Base-by-base conservation (phyloP, 805 yeast genomes). In the Starmerella kuoi region DNA sequence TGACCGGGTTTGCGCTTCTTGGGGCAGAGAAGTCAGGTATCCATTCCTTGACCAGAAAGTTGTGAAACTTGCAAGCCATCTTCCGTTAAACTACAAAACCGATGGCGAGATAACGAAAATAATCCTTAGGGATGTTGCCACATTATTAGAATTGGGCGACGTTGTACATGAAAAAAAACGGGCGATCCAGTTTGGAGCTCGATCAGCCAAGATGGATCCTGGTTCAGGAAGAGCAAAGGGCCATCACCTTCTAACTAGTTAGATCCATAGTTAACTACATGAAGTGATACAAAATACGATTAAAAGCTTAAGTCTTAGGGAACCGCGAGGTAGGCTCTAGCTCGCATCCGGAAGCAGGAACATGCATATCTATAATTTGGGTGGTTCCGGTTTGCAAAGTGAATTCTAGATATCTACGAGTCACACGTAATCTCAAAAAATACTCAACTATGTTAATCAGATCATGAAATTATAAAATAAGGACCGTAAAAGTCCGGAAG, bases 131-230 rank as follows among this genome's bases (percentile, higher is more conserved):
- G 60, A 64, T 37, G 55, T 82, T 6, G 95, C 96, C 0, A 50
- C 49, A 0, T 57, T 53, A 0, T 35, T 54, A 2, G 71, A 69
- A 0, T 56, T 84, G 26, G 57, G 49, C 0, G 69, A 68, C 58
- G 91, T 86, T 0, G 63, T 75, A 15, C 64, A 67, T 19, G 97
- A 91, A 56, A 74, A 80, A 1, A 91, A 91, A 57, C 67, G 99
- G 36, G 99, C 99, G 0, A 86, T 91, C 46, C 98, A 91, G 57
- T 91, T 91, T 60, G 99, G 99, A 0, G 83, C 97, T 0, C 77
- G 81, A 49, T 79, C 94, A 56, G 98, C 99, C 1, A 93, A 88
- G 60, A 76, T 91, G 79, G 87, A 81, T 48, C 68, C 76, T 3
- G 88, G 88, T 1, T 73, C 79, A 34, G 79, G 87, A 3, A 79